Percentiles rank a stretch among this genome's conserved stretches.
These are phyloP conservation scores for Eremomyces bilateralis DNA, from an alignment of 495 filamentous ascomycete species.

Conservation along the genomic window DNA sequence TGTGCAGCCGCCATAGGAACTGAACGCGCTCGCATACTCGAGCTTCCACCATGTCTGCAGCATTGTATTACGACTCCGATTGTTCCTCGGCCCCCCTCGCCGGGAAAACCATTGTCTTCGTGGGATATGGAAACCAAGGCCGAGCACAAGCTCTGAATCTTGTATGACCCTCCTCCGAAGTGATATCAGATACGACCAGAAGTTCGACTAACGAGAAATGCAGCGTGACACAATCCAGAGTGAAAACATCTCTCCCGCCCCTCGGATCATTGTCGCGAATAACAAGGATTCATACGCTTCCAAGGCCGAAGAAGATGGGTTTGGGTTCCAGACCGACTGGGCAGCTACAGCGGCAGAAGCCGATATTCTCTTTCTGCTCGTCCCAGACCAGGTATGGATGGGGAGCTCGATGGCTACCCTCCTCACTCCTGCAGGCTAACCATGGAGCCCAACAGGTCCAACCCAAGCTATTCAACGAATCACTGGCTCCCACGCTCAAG, in stretches of 20 bases:
- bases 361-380: constrained; percentile 7
- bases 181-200: not conserved
- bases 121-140: constrained; percentile 10
- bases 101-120: constrained; percentile 8
- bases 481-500: constrained; percentile 5
- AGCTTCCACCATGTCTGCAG: constrained; percentile 2
- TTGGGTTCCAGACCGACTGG: constrained; percentile 6
- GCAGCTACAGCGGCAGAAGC: constrained; percentile 6
- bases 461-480: constrained; percentile 7
- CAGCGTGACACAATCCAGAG: constrained; percentile 6
- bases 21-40: no score
- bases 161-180: not conserved
- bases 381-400: constrained; percentile 7
- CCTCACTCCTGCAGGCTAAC: not conserved
- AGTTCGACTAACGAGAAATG: no score
- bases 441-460: constrained; percentile 7
- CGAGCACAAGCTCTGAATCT: constrained; percentile 8
- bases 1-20: no score
- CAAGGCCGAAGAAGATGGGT: constrained; percentile 7
- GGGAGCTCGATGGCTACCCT: not conserved
- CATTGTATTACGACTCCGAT: constrained; percentile 8
- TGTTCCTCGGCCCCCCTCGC: constrained; percentile 4
- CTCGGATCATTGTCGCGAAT: constrained; percentile 7
- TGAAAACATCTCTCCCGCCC: constrained; percentile 1
- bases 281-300: constrained; percentile 5